A percentile compares a stretch with the other conserved stretches of the same genome.
Conservation (phyloP, 768 basidiomycete genomes). For the Strobilomyces confusus region DNA sequence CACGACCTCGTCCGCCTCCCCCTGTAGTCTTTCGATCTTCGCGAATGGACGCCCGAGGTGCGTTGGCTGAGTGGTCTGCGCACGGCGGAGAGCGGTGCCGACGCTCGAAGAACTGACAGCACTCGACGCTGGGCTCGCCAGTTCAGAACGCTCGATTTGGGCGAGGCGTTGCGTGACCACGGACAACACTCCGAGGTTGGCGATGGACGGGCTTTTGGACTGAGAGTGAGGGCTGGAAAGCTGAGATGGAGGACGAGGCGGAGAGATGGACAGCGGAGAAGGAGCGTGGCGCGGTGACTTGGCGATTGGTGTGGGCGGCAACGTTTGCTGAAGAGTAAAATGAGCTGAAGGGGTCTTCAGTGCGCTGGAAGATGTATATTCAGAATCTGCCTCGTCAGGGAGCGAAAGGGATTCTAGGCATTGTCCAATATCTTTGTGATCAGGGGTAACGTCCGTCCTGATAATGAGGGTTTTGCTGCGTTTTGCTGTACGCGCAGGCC, state of each 20-base stretch:
- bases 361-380: constrained; percentile 27
- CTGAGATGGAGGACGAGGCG: constrained; percentile 25
- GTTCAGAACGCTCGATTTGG: constrained; percentile 43
- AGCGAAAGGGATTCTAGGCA: constrained; percentile 7
- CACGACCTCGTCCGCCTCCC: background rate
- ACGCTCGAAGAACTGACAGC: constrained; percentile 20
- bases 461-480: constrained; percentile 8
- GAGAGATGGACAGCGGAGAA: constrained; percentile 21
- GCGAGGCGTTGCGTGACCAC: constrained; percentile 66
- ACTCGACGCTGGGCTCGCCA: constrained; percentile 18
- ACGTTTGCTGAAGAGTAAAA: background rate
- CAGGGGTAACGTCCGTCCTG: constrained; percentile 12
- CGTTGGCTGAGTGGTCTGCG: constrained; percentile 15
- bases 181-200: constrained; percentile 55
- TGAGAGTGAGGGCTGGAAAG: constrained; percentile 26
- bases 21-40: constrained; percentile 23
- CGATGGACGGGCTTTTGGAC: constrained; percentile 54
- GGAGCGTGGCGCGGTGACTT: constrained; percentile 23
- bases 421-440: background rate
- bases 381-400: constrained; percentile 19
- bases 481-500: background rate
- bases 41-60: constrained; percentile 17
- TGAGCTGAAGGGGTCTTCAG: constrained; percentile 5
- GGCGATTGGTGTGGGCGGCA: constrained; percentile 25
- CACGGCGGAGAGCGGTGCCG: constrained; percentile 22